A percentile compares a stretch with the other conserved stretches of the same genome.
Conservation (phyloP, 1,284 basidiomycete genomes). For the Bondarzewia mesenterica region DNA sequence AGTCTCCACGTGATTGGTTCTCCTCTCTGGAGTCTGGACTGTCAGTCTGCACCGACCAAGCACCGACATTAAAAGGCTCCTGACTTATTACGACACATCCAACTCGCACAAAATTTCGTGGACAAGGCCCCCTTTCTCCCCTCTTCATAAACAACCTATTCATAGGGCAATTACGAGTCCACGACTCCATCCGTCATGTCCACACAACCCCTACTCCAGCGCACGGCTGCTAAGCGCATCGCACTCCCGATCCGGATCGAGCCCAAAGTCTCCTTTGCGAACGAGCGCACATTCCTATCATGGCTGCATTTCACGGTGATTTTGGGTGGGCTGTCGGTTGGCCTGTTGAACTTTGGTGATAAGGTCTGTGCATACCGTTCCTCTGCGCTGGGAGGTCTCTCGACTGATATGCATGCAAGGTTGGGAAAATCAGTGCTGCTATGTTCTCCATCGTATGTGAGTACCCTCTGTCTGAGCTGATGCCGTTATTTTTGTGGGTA, state of each 20-base stretch:
- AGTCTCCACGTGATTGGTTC: neutral
- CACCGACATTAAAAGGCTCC: too few species aligned
- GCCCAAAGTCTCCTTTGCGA: slow-evolving; percentile 93
- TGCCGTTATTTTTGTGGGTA: neutral
- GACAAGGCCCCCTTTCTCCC: too few species aligned
- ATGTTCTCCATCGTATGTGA: slow-evolving; percentile 89
- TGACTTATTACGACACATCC: too few species aligned
- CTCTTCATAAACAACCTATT: too few species aligned
- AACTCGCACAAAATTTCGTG: too few species aligned
- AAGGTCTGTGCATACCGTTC: slow-evolving; percentile 43
- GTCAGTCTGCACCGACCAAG: neutral
- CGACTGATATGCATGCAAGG: slow-evolving; percentile 30
- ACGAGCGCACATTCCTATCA: slow-evolving; percentile 92
- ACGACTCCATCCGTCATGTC: slow-evolving; percentile 57
- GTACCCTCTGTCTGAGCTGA: too few species aligned
- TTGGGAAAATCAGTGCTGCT: slow-evolving; percentile 86
- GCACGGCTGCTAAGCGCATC: slow-evolving; percentile 92
- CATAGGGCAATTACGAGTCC: slow-evolving; percentile 10
- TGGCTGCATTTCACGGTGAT: slow-evolving; percentile 97
- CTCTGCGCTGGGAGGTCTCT: neutral
- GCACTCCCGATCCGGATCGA: slow-evolving; percentile 92
- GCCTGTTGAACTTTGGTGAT: slow-evolving; percentile 95
- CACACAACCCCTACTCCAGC: slow-evolving; percentile 94
- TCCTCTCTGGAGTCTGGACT: neutral
- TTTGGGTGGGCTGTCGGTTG: slow-evolving; percentile 89